These are phyloP conservation scores for Dionaea muscipula DNA, from an alignment of 179 eudicot species.

Conservation along the genomic window DNA sequence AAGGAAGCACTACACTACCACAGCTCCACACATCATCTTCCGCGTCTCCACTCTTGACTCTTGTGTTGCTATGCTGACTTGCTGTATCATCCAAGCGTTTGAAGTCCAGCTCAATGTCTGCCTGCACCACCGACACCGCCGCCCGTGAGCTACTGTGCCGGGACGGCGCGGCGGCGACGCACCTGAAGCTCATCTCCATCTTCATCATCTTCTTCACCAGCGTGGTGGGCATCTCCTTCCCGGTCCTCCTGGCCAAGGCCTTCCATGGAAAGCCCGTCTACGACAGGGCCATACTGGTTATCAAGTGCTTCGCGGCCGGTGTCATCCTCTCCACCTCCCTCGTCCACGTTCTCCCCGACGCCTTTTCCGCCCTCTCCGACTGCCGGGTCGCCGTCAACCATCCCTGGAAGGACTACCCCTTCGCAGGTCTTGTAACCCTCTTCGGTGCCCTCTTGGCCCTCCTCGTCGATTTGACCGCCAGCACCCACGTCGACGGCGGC, in stretches of 20 bases:
- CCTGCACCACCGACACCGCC: conserved; percentile 29
- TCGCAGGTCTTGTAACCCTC: conserved; percentile 50
- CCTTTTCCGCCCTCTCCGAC: conserved; percentile 54
- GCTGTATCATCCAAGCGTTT: too few relatives aligned
- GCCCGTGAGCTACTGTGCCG: conserved; percentile 44
- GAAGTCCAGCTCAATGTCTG: too few relatives aligned
- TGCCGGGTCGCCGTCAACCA: conserved; percentile 59
- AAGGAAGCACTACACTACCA: too few relatives aligned
- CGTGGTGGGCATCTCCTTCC: conserved; percentile 46
- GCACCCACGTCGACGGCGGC: conserved; percentile 33
- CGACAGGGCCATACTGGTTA: conserved; percentile 49
- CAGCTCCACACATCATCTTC: too few relatives aligned
- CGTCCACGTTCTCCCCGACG: conserved; percentile 75
- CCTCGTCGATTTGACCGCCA: conserved; percentile 54
- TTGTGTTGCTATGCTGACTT: too few relatives aligned
- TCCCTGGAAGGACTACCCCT: conserved; percentile 82
- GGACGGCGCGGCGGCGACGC: conserved; percentile 47
- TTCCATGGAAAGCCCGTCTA: conserved; percentile 56
- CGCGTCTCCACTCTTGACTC: too few relatives aligned
- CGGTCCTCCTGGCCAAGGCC: conserved; percentile 41
- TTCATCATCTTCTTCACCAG: conserved; percentile 47
- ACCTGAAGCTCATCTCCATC: conserved; percentile 39
- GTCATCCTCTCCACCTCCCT: conserved; percentile 72
- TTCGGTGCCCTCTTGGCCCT: conserved; percentile 51
- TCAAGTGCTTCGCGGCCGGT: conserved; percentile 82